Evolutionary conservation across 805 yeast species (phyloP).

Genomic region (Aciculoconidium aculeatum): DNA sequence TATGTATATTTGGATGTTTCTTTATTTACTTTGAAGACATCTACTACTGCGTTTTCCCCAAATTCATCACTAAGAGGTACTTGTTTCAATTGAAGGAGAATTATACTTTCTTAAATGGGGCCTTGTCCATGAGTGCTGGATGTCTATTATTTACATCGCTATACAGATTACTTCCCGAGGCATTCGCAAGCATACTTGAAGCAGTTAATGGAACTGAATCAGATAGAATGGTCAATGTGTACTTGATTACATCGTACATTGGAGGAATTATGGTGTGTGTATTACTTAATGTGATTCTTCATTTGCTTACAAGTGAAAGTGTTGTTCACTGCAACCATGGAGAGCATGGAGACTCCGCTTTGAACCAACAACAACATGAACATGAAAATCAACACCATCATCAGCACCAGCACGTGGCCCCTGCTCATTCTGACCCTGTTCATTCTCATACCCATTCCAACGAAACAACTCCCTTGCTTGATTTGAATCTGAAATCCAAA

Average conservation of each 20-base stretch:
- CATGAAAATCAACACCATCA: constrained; percentile 12
- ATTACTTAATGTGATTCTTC: constrained; percentile 58
- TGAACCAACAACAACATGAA: constrained; percentile 4
- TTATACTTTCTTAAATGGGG: constrained; percentile 61
- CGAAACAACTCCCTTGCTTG: constrained; percentile 16
- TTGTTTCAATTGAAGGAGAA: constrained; percentile 54
- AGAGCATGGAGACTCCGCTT: constrained; percentile 17
- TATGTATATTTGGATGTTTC: constrained; percentile 68
- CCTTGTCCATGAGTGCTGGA: constrained; percentile 76
- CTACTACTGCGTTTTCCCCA: constrained; percentile 39
- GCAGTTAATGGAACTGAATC: background rate
- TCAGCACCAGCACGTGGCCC: constrained; percentile 4
- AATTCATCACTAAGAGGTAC: constrained; percentile 28
- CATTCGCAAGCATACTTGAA: constrained; percentile 20
- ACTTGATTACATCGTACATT: constrained; percentile 42
- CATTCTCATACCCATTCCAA: constrained; percentile 1
- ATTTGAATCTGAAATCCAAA: constrained; percentile 7
- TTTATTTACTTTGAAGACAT: constrained; percentile 58
- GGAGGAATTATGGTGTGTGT: constrained; percentile 60
- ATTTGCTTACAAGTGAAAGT: constrained; percentile 70
- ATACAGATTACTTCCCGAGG: constrained; percentile 70
- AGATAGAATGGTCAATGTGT: constrained; percentile 22
- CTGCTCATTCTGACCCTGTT: background rate
- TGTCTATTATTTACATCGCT: constrained; percentile 76
- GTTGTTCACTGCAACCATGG: constrained; percentile 82